These are phyloP conservation scores for Coniochaeta sp. DNA, from an alignment of 2,329 filamentous ascomycete genomes.

Conservation along the genomic window DNA sequence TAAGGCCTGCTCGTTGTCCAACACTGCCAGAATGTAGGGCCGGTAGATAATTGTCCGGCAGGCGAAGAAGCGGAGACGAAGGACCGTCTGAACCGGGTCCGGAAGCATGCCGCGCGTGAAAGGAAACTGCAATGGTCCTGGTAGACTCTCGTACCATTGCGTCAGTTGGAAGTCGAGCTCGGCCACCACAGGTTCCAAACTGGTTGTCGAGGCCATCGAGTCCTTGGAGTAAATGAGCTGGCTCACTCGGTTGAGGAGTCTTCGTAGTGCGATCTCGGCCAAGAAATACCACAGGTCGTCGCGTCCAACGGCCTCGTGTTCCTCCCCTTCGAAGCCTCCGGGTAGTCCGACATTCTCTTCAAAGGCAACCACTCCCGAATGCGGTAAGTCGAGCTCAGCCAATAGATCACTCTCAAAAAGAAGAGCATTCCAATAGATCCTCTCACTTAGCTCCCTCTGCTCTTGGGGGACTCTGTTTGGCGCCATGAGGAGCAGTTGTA, in stretches of 20 bases:
- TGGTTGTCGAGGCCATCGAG: slow-evolving; percentile 62
- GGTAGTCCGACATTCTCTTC: slow-evolving; percentile 75
- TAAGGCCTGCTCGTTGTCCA: slow-evolving; percentile 69
- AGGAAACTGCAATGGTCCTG: slow-evolving; percentile 68
- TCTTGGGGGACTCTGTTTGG: slow-evolving; percentile 63
- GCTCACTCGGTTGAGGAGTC: slow-evolving; percentile 71
- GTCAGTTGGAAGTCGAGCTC: slow-evolving; percentile 77
- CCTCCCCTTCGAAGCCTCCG: slow-evolving; percentile 69
- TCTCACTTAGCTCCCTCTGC: slow-evolving; percentile 65
- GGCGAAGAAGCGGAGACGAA: slow-evolving; percentile 74
- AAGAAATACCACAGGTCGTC: slow-evolving; percentile 85
- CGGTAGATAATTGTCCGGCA: slow-evolving; percentile 83
- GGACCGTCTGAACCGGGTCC: slow-evolving; percentile 71
- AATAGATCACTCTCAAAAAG: slow-evolving; percentile 76
- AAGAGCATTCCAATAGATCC: slow-evolving; percentile 79
- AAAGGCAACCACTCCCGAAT: slow-evolving; percentile 76
- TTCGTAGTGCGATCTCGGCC: slow-evolving; percentile 71
- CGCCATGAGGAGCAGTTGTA: slow-evolving; percentile 70
- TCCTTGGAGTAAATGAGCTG: slow-evolving; percentile 74
- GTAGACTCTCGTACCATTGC: slow-evolving; percentile 79
- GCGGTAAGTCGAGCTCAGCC: slow-evolving; percentile 72
- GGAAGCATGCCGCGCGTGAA: slow-evolving; percentile 60
- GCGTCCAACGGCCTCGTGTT: slow-evolving; percentile 55
- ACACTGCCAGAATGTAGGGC: slow-evolving; percentile 72
- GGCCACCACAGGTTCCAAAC: slow-evolving; percentile 69